Evolutionary conservation across 1,284 basidiomycete species (phyloP), one percentile per base, ranked within the genome.

Genomic region (Trichosporon inkin): DNA sequence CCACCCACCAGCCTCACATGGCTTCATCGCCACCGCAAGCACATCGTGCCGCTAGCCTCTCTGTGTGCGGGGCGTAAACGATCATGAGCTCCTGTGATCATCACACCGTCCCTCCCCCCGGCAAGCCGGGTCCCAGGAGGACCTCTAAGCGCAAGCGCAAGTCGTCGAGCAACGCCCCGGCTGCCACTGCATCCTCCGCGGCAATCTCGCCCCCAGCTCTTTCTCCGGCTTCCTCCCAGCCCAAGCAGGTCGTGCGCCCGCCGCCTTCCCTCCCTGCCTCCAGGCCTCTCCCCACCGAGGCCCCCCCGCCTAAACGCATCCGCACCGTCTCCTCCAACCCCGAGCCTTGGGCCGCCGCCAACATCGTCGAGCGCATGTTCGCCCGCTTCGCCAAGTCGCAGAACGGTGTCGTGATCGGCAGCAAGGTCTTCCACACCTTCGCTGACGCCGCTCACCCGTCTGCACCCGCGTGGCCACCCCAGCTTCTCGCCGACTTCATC

Each of bases 311-410:
- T 13, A 49, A 32, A 22, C 44, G 44, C 16, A 13, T 32, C 24
- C 44, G 44, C 22, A 10, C 11, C 16, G 24, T 24, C 3, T 24
- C 44, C 6, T 13, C 22, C 8, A 14, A 32, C 24, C 44, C 44
- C 24, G 44, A 49, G 44, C 24, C 24, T n/a, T 49, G 44, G 54
- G 17, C 13, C 17, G 10, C 54, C 19, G 20, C 19, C 11, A 40
- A 41, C 54, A 56, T 56, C 22, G 54, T 56, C 38, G 24, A 56
- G 17, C 54, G 54, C 40, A 35, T 56, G 39, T 56, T 56, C 24
- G 32, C 17, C 6, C 54, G 40, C 39, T 56, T 44, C 39, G 54
- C 54, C 17, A n/a, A 20, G n/a, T 34, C 40, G 10, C 40, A 34
- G 10, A 11, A 13, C 34, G 54, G 54, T 28, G 39, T 56, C n/a